Evolutionary conservation across 257 asterid species (phyloP), one percentile per base, ranked within the genome.

Genomic region (Penstemon davidsonii): DNA sequence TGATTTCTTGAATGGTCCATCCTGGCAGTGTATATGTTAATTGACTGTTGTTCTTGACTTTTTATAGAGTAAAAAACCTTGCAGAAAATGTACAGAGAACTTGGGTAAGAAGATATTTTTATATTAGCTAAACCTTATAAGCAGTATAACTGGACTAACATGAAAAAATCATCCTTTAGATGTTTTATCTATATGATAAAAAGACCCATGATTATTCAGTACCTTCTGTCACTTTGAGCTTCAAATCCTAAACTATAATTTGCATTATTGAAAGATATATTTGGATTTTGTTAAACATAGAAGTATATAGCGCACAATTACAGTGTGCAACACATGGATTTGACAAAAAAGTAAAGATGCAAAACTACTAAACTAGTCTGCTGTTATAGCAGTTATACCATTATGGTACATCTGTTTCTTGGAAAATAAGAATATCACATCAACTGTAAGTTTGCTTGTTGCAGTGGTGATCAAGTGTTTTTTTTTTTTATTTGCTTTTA

Each of bases 1-100:
- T 63, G 43, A 45, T 60, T 40, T 55, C 51, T 57, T 46, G 44
- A 55, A 62, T 72, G 7, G 46, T 50, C 36, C 8, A 52, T 33
- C 33, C 19, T 45, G 44, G 43, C 66, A 15, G 9, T 60, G 55
- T 43, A 53, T 13, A 12, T 6, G 6, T 40, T 65, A 4, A 39
- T 55, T 45, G 12, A 25, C 9, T 62, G 44, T 4, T 47, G 7
- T 71, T 55, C 43, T 54, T 62, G 57, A 52, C 61, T 62, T 19
- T 57, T 19, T 42, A 10, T 5, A 49, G 54, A 56, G 3, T 57
- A 62, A 55, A 36, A 44, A n/a, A 62, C 10, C 57, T 63, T n/a
- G 8, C 38, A 11, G 46, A 56, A 62, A 62, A 5, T 46, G 6
- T 62, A 19, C 25, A 44, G 66, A 61, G 53, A 5, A 56, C 18